Base-by-base conservation (phyloP, 352 stramenopile genomes). In the Chrysophaeum taylorii region DNA sequence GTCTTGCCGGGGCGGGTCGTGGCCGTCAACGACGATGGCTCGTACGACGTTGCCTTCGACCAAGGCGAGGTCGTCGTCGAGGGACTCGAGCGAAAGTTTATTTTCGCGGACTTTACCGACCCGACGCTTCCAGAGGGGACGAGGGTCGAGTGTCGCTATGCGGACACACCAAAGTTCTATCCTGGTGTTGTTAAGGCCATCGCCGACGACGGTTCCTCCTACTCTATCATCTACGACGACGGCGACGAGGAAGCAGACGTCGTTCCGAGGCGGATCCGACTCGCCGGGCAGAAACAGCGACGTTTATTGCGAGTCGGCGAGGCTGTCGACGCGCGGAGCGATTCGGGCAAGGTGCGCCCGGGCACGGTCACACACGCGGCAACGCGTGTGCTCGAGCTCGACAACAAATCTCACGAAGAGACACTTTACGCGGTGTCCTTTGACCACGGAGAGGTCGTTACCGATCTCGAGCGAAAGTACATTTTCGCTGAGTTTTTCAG, bases 401-500 rank as follows among this genome's bases (percentile, higher is more conserved):
- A 64, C 53, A 33, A 33, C 53, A 7, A 35, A 9, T 4, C 12
- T 5, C 27, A 42, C 12, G 53, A 37, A 9, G 33, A 37, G 53
- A 64, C 53, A 18, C 9, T 64, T 15, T 64, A 64, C 53, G 5
- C 15, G 9, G 53, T 64, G 7, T 16, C 12, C 53, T 64, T 64
- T 33, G 29, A 64, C 12, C 27, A 64, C 29, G 29, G 15, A 35
- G n/a, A 35, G 4, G 53, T 39, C 15, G 53, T 16, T 12, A n/a
- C 12, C 4, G 29, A 64, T 25, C 53, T 64, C 12, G 53, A 64
- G 29, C 53, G 53, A n/a, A 37, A 64, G 29, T 64, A 42, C 53
- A 64, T 64, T 33, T 64, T 64, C 53, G 53, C 29, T 33, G 15
- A 64, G 29, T 64, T 64, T 33, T 9, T 42, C 53, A 50, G 42